Evolutionary conservation across 202 grass and related monocot genomes (phyloP).

Genomic region (Setaria viridis): DNA sequence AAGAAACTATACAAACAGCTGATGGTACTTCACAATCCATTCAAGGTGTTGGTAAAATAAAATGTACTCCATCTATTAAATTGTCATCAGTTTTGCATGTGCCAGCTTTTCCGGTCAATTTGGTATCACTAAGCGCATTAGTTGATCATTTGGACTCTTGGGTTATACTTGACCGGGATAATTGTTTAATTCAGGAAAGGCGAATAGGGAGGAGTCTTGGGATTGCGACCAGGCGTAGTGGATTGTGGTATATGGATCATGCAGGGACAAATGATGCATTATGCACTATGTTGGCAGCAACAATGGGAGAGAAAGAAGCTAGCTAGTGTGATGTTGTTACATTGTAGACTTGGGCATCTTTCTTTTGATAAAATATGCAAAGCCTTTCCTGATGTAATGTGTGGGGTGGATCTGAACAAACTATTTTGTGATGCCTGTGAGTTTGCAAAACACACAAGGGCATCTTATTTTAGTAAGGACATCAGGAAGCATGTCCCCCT

Average conservation of each 20-base stretch:
- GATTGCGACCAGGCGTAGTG: background rate
- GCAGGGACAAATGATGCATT: background rate
- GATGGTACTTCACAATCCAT: background rate
- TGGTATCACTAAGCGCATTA: background rate
- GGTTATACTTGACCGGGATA: background rate
- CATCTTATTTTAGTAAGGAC: background rate
- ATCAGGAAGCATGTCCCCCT: background rate
- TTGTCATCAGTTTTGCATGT: background rate
- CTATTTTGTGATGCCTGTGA: background rate
- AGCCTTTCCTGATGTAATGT: background rate
- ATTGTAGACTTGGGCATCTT: background rate
- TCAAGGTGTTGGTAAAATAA: background rate
- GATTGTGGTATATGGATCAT: background rate
- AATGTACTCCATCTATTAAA: background rate
- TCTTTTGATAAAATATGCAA: slow-evolving; percentile 12
- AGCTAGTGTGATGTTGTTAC: background rate
- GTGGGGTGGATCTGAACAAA: background rate
- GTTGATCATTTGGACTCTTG: background rate
- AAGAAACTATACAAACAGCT: background rate
- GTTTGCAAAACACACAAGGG: background rate
- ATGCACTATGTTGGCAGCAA: background rate
- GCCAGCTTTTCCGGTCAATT: background rate
- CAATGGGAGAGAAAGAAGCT: background rate
- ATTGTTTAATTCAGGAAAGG: background rate
- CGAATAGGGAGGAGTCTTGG: background rate